Evolutionary conservation across 1,284 basidiomycete genomes (phyloP), one percentile per base, ranked within the genome.

Genomic region (Rhodotorula sp.): DNA sequence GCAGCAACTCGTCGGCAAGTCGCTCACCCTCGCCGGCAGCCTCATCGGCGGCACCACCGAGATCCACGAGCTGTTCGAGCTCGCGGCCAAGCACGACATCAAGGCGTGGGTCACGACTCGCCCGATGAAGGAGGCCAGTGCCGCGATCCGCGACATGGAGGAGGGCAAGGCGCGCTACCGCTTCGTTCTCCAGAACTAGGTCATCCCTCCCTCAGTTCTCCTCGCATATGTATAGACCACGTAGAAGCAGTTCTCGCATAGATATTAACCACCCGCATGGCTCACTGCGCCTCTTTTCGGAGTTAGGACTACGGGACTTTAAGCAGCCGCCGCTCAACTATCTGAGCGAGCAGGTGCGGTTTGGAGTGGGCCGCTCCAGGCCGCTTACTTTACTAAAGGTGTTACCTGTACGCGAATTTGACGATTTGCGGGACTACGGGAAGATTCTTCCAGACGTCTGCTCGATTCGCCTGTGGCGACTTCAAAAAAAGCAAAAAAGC

Each of bases 71-170:
- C 81, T 82, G 79, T 73, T 83, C 67, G 67, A 79, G 48, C 75
- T 83, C 61, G 80, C 80, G 18, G 62, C 37, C 57, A 77, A 79
- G 57, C 74, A 82, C 70, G 70, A 77, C 65, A 77, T 82, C 74
- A 73, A 77, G 45, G 77, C 81, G 1, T 81, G 80, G 81, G 76
- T 80, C 76, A 80, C 84, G 78, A 80, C 80, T 57, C 77, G 81
- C 26, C 78, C 80, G 37, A 82, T 85, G 82, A 77, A 79, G 69
- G 80, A 84, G 64, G 81, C 82, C 68, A 80, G 81, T 65, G n/a
- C 82, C 76, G 82, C 83, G 7, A 77, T 84, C 30, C 79, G 80
- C 69, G 80, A 82, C 69, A 80, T 84, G 75, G 76, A 81, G 59
- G 79, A 78, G 26, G 82, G 82, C 67, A 81, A 84, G 54, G 48